Evolutionary conservation across 305 asterid genomes (phyloP).

Genomic region (Fraxinus platypoda): DNA sequence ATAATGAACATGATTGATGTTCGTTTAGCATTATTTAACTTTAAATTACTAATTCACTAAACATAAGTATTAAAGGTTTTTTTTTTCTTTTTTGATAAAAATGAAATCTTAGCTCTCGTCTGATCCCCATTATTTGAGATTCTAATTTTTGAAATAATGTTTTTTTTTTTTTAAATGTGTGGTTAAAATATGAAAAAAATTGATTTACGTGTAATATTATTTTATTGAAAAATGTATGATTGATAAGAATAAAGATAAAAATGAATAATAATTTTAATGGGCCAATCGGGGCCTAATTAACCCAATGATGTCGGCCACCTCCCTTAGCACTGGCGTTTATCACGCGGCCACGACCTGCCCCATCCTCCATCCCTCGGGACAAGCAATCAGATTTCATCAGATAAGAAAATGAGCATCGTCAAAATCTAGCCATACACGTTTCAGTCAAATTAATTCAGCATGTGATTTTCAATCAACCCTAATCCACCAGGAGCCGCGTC

Average conservation of each 20-base stretch:
- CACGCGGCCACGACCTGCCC: neutral
- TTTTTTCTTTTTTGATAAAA: too few species aligned
- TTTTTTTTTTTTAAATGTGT: too few species aligned
- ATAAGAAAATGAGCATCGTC: slow-evolving; percentile 21
- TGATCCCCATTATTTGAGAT: too few species aligned
- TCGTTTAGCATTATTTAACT: neutral
- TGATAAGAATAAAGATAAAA: too few species aligned
- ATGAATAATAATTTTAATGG: too few species aligned
- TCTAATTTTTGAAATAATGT: too few species aligned
- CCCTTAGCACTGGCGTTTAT: neutral
- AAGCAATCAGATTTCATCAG: slow-evolving; percentile 9
- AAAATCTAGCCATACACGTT: slow-evolving; percentile 33
- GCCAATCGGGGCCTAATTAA: neutral
- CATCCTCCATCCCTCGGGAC: neutral
- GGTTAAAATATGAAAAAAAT: too few species aligned
- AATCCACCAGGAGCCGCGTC: slow-evolving; percentile 2
- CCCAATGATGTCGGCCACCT: neutral
- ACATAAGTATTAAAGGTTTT: neutral
- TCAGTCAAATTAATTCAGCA: neutral
- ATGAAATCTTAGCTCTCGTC: too few species aligned
- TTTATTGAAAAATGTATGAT: too few species aligned
- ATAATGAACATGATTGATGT: too few species aligned
- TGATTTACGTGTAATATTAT: too few species aligned
- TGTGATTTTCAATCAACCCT: neutral
- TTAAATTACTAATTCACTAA: neutral